Evolutionary conservation across 2,329 filamentous ascomycete species (phyloP).

Genomic region (Nemania abortiva): DNA sequence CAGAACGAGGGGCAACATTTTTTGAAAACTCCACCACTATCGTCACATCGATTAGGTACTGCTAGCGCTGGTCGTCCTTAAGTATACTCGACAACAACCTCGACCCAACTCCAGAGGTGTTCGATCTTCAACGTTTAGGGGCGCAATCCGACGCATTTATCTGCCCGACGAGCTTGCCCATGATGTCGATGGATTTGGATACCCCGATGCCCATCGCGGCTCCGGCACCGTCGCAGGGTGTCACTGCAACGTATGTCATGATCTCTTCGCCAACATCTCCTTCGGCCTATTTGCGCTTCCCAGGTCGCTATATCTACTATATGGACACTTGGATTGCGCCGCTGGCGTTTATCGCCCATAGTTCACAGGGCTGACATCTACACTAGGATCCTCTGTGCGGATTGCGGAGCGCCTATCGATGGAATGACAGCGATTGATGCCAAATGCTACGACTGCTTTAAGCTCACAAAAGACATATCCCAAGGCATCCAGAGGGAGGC

Average conservation of each 20-base stretch:
- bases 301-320: neutral
- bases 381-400: slow-evolving; percentile 90
- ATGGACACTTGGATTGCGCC: neutral
- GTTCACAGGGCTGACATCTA: slow-evolving; percentile 50
- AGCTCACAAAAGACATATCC: slow-evolving; percentile 93
- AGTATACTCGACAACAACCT: slow-evolving; percentile 12
- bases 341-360: slow-evolving; percentile 16
- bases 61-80: neutral
- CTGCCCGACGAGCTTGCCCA: neutral
- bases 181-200: slow-evolving; percentile 71
- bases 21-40: slow-evolving; percentile 43
- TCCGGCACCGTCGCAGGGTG: slow-evolving; percentile 44
- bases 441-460: slow-evolving; percentile 95
- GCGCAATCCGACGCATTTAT: neutral
- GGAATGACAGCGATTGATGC: slow-evolving; percentile 88
- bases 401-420: slow-evolving; percentile 96
- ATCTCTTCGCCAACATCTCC: slow-evolving; percentile 15
- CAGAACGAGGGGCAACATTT: slow-evolving; percentile 44
- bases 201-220: slow-evolving; percentile 62
- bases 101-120: neutral
- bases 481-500: slow-evolving; percentile 91
- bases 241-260: slow-evolving; percentile 65
- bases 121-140: neutral
- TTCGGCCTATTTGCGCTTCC: neutral
- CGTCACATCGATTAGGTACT: slow-evolving; percentile 15